phyloP scores from a whole-genome alignment of 192 early-diverging fungal genomes.

The Kappamyces sp. region DNA sequence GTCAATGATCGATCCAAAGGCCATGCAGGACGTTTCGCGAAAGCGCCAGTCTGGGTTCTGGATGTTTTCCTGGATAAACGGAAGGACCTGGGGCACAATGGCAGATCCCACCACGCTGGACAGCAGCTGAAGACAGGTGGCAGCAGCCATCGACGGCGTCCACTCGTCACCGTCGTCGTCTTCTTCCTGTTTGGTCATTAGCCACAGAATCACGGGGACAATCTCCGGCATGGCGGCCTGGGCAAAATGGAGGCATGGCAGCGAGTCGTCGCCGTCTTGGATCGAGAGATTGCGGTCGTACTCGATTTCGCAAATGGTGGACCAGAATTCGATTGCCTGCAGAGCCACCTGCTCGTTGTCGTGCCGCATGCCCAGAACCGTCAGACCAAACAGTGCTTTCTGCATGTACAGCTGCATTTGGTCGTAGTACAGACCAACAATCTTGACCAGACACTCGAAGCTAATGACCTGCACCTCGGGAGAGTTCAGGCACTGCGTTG shows the following conservation, averaged over 20 bases:
- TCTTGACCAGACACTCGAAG: conserved; percentile 95
- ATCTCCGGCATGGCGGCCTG: conserved; percentile 66
- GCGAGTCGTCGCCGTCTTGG: conserved; percentile 18
- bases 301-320: conserved; percentile 95
- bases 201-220: conserved; percentile 73
- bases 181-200: conserved; percentile 96
- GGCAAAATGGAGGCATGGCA: conserved; percentile 66
- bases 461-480: conserved; percentile 73
- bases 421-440: conserved; percentile 95
- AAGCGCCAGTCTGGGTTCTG: conserved; percentile 82
- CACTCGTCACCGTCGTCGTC: conserved; percentile 99
- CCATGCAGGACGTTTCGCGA: conserved; percentile 96
- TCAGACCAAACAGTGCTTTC: conserved; percentile 88
- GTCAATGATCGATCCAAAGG: conserved; percentile 95
- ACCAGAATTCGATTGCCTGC: conserved; percentile 99
- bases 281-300: conserved; percentile 11
- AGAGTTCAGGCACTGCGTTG: conserved; percentile 64
- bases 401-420: conserved; percentile 97
- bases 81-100: conserved; percentile 79
- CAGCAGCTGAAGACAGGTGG: conserved; percentile 85
- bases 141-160: conserved; percentile 97
- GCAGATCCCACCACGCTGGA: conserved; percentile 75
- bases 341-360: conserved; percentile 83
- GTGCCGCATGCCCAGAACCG: conserved; percentile 85
- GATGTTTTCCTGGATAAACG: conserved; percentile 86